Evolutionary conservation across 148 eudicot species (phyloP).

Genomic region (Spergularia bocconei): DNA sequence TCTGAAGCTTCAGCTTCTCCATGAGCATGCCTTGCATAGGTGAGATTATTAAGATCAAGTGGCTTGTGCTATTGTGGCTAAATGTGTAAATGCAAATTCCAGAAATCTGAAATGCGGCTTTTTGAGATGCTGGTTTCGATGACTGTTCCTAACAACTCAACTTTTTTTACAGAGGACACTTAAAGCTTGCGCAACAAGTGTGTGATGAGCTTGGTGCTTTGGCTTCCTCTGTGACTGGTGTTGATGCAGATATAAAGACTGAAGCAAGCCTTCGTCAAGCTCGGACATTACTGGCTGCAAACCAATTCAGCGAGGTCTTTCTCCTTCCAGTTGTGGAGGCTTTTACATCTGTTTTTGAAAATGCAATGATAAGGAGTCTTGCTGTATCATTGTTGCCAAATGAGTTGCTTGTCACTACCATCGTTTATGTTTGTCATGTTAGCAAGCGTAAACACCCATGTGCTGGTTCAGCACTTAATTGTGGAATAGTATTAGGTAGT

Average conservation of each 20-base stretch:
- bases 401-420: background rate
- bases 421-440: background rate
- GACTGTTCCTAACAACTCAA: constrained; percentile 6
- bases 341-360: constrained; percentile 12
- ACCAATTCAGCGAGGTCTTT: constrained; percentile 83
- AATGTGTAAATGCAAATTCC: background rate
- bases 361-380: background rate
- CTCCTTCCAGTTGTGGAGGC: constrained; percentile 2
- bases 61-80: background rate
- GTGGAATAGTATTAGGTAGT: background rate
- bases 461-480: background rate
- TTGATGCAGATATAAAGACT: constrained; percentile 79
- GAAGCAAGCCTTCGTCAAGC: constrained; percentile 93
- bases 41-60: constrained; percentile 24
- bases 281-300: constrained; percentile 90
- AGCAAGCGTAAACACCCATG: background rate
- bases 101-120: background rate
- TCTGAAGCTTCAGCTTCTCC: constrained; percentile 87
- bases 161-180: constrained; percentile 57
- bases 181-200: constrained; percentile 79
- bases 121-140: constrained; percentile 11
- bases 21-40: constrained; percentile 89
- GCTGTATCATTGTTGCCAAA: background rate
- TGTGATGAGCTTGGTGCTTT: constrained; percentile 90
- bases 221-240: constrained; percentile 90